phyloP scores from a whole-genome alignment of 768 basidiomycete genomes.

The Suillus variegatus region DNA sequence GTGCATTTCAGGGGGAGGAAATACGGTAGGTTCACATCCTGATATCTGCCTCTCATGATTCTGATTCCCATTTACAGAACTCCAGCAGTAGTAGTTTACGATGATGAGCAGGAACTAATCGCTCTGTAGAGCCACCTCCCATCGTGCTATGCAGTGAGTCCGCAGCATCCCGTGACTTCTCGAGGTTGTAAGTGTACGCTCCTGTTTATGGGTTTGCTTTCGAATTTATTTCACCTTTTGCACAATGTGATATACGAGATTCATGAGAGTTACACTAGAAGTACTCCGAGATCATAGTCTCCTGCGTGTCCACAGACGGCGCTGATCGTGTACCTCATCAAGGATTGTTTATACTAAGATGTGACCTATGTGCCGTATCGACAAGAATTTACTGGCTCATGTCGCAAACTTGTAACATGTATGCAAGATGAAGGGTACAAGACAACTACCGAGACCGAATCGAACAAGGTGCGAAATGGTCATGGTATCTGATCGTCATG shows the following conservation, averaged over 20 bases:
- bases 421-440: no score
- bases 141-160: background rate
- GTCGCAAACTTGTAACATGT: constrained; percentile 35
- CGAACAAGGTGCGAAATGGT: background rate
- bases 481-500: no score
- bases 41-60: constrained; percentile 1
- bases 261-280: background rate
- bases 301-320: background rate
- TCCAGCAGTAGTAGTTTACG: constrained; percentile 33
- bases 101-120: constrained; percentile 19
- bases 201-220: background rate
- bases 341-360: no score
- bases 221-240: background rate
- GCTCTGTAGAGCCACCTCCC: background rate
- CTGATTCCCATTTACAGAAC: constrained; percentile 15
- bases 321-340: background rate
- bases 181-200: constrained; percentile 2
- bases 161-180: background rate
- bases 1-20: constrained; percentile 34
- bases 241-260: background rate
- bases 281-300: background rate
- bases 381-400: constrained; percentile 40
- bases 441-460: no score
- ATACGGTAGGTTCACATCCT: constrained; percentile 29
- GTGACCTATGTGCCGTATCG: constrained; percentile 13